Evolutionary conservation across 1,284 basidiomycete species (phyloP).

Genomic region (Fomitiporia mediterranea): DNA sequence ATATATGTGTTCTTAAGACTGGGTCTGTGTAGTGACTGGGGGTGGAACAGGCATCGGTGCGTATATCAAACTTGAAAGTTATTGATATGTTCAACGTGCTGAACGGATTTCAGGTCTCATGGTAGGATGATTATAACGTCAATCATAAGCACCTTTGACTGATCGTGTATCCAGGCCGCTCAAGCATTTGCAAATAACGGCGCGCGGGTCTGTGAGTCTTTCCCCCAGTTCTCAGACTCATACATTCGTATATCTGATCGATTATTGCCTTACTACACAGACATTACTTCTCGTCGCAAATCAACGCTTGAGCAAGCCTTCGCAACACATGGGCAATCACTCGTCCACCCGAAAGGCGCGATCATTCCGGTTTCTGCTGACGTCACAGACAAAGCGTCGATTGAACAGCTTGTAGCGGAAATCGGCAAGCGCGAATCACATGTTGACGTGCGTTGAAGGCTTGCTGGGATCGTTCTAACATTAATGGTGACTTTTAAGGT

Average conservation of each 20-base stretch:
- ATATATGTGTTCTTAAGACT: not conserved
- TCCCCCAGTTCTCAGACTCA: no score
- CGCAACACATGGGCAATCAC: slow-evolving; percentile 27
- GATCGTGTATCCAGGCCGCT: not conserved
- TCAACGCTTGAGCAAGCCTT: slow-evolving; percentile 27
- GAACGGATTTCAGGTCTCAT: slow-evolving; percentile 1
- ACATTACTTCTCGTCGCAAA: slow-evolving; percentile 30
- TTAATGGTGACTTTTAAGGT: not conserved
- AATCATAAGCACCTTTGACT: not conserved
- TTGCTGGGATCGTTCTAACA: no score
- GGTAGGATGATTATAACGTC: not conserved
- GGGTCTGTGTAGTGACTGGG: slow-evolving; percentile 12
- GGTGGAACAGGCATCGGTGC: slow-evolving; percentile 14
- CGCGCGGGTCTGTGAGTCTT: slow-evolving; percentile 7
- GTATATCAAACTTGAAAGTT: not conserved
- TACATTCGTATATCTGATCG: not conserved
- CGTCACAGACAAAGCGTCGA: slow-evolving; percentile 32
- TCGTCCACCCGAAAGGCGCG: slow-evolving; percentile 31
- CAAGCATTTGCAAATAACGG: slow-evolving; percentile 14
- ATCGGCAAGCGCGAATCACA: slow-evolving; percentile 33
- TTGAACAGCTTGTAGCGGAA: slow-evolving; percentile 31
- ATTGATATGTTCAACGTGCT: not conserved
- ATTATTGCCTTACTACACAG: not conserved
- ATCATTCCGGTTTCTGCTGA: slow-evolving; percentile 33
- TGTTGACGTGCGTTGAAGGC: slow-evolving; percentile 32